Conservation (phyloP, 768 basidiomycete genomes). For the Boletus insuetus region DNA sequence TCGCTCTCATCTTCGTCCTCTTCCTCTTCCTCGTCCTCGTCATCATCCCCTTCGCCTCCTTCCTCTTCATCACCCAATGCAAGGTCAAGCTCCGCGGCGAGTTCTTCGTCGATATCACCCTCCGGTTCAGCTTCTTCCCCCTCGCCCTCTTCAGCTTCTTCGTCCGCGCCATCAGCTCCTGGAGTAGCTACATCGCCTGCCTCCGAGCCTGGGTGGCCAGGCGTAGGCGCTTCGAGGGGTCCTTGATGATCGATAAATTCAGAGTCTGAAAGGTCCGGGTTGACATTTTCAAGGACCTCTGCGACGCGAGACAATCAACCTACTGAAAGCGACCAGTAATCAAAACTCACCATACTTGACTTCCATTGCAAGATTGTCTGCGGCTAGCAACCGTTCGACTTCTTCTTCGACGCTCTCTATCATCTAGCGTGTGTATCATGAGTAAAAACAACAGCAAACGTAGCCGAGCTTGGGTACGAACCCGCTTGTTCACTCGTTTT, state of each 20-base stretch:
- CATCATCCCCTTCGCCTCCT: conserved; percentile 62
- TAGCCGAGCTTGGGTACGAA: conserved; percentile 32
- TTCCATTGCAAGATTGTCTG: conserved; percentile 71
- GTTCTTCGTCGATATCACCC: conserved; percentile 83
- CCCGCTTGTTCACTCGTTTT: conserved; percentile 81
- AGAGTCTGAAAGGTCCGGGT: conserved; percentile 86
- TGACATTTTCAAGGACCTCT: conserved; percentile 89
- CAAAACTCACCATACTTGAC: conserved; percentile 67
- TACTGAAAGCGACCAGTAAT: not conserved
- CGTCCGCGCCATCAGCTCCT: conserved; percentile 50
- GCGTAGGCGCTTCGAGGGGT: conserved; percentile 63
- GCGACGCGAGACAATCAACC: conserved; percentile 2
- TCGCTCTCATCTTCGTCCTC: conserved; percentile 46
- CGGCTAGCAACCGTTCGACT: conserved; percentile 81
- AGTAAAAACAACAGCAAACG: not conserved
- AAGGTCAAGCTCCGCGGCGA: conserved; percentile 83
- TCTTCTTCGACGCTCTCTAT: conserved; percentile 95
- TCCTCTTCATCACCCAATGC: conserved; percentile 71
- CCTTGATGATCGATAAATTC: conserved; percentile 74
- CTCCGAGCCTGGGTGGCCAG: conserved; percentile 66
- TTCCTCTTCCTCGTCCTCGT: conserved; percentile 62
- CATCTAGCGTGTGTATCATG: conserved; percentile 46
- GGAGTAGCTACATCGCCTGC: conserved; percentile 61
- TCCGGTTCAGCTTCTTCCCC: conserved; percentile 63
- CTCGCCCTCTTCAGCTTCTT: conserved; percentile 57